Evolutionary conservation across 2,329 filamentous ascomycete genomes (phyloP).

Genomic region (Davidsoniella neocaledoniae): DNA sequence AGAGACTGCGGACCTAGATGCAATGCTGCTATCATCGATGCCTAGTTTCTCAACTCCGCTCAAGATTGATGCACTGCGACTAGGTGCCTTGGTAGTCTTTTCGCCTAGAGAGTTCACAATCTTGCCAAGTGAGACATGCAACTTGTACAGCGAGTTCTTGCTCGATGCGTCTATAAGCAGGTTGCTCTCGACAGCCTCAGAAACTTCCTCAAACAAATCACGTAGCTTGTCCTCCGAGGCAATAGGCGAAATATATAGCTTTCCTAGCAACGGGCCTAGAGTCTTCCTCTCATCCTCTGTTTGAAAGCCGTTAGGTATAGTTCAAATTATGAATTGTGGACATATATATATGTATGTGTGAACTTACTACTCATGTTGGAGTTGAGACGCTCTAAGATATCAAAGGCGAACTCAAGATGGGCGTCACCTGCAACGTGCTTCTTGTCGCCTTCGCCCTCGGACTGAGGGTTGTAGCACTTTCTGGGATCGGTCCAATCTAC

Average conservation of each 20-base stretch:
- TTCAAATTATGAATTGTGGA: background rate
- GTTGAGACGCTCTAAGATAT: slow-evolving; percentile 59
- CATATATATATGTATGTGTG: background rate
- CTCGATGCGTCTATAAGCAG: slow-evolving; percentile 42
- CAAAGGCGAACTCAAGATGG: slow-evolving; percentile 61
- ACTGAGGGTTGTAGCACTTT: slow-evolving; percentile 45
- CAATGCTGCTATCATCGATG: slow-evolving; percentile 3
- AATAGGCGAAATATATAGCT: slow-evolving; percentile 60
- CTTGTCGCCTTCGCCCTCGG: slow-evolving; percentile 37
- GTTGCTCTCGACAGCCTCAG: slow-evolving; percentile 45
- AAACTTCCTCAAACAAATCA: slow-evolving; percentile 39
- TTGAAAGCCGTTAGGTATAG: slow-evolving; percentile 18
- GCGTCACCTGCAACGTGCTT: slow-evolving; percentile 57
- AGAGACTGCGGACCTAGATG: background rate
- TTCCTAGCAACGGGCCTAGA: slow-evolving; percentile 60
- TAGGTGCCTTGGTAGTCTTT: slow-evolving; percentile 22
- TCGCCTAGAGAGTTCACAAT: slow-evolving; percentile 45
- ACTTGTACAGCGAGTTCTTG: slow-evolving; percentile 49
- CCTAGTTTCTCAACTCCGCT: slow-evolving; percentile 1
- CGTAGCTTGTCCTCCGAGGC: slow-evolving; percentile 42
- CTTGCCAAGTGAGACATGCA: slow-evolving; percentile 50
- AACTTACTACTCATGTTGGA: slow-evolving; percentile 49
- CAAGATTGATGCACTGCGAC: slow-evolving; percentile 26
- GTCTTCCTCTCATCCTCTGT: slow-evolving; percentile 75
- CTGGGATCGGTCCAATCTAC: slow-evolving; percentile 92